phyloP scores from a whole-genome alignment of 805 yeast species.

The Candida koratica region DNA sequence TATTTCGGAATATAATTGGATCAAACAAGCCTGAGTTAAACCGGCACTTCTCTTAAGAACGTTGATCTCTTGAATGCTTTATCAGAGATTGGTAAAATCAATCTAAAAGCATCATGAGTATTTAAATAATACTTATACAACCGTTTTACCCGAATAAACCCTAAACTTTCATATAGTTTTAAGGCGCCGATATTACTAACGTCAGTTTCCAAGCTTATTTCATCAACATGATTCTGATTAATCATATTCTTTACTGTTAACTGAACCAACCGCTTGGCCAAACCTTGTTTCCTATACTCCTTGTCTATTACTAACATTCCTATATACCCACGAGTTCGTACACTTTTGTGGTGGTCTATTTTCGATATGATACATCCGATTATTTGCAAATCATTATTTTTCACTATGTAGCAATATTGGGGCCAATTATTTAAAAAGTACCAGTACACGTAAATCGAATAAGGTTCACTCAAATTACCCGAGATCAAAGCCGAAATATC shows the following conservation, averaged over 20 bases:
- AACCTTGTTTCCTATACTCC: constrained; percentile 68
- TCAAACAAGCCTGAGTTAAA: too few relatives aligned
- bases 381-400: constrained; percentile 33
- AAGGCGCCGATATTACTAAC: constrained; percentile 73
- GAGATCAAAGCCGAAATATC: constrained; percentile 57
- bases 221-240: constrained; percentile 64
- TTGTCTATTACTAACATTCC: constrained; percentile 92
- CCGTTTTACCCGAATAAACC: constrained; percentile 70
- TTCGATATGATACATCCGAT: constrained; percentile 88
- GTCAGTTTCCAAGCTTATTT: constrained; percentile 90
- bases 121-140: constrained; percentile 84
- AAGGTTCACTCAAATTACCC: constrained; percentile 84
- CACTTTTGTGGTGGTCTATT: constrained; percentile 69
- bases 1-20: too few relatives aligned
- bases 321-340: constrained; percentile 81
- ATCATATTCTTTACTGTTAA: constrained; percentile 63
- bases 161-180: constrained; percentile 65
- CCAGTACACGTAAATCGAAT: constrained; percentile 87
- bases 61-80: constrained; percentile 47
- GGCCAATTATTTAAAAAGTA: constrained; percentile 93
- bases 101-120: constrained; percentile 87
- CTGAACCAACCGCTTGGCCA: constrained; percentile 70
- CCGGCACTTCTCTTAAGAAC: constrained; percentile 6
- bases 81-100: constrained; percentile 75
- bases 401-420: constrained; percentile 66